phyloP scores from a whole-genome alignment of 805 yeast species.

The Diddensiella santjacobensis region DNA sequence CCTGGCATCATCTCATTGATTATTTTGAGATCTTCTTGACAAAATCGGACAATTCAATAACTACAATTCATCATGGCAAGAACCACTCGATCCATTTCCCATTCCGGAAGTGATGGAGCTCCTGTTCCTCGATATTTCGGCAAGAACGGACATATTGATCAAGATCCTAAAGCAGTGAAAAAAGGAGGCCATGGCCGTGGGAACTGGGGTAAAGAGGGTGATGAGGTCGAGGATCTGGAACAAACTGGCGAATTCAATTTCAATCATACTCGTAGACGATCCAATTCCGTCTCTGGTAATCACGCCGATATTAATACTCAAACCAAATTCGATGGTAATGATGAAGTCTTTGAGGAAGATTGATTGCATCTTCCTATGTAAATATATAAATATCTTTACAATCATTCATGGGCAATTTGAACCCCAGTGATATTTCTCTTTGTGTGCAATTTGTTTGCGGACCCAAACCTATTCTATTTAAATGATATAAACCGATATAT shows the following conservation, averaged over 20 bases:
- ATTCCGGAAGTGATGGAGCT: conserved; percentile 12
- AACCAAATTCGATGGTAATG: conserved; percentile 22
- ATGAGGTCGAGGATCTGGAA: conserved; percentile 63
- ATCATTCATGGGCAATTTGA: too few species aligned
- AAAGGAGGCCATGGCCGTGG: conserved; percentile 82
- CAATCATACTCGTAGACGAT: conserved; percentile 34
- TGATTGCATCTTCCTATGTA: not conserved
- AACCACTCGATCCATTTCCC: conserved; percentile 18
- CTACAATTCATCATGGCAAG: conserved; percentile 21
- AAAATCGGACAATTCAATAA: too few species aligned
- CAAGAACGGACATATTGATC: conserved; percentile 64
- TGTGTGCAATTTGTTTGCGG: too few species aligned
- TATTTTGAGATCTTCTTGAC: too few species aligned
- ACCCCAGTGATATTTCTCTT: too few species aligned
- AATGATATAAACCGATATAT: not conserved
- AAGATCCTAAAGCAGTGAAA: conserved; percentile 73
- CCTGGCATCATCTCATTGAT: too few species aligned
- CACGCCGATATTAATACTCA: conserved; percentile 18
- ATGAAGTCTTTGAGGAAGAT: conserved; percentile 26
- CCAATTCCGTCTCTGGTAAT: conserved; percentile 30
- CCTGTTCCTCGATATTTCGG: conserved; percentile 64
- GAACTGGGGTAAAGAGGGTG: conserved; percentile 85
- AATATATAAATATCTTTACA: not conserved
- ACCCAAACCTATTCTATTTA: not conserved
- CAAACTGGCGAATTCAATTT: conserved; percentile 51